These are phyloP conservation scores for Dipodascus geniculatus DNA, from an alignment of 805 yeast genomes.

Conservation along the genomic window DNA sequence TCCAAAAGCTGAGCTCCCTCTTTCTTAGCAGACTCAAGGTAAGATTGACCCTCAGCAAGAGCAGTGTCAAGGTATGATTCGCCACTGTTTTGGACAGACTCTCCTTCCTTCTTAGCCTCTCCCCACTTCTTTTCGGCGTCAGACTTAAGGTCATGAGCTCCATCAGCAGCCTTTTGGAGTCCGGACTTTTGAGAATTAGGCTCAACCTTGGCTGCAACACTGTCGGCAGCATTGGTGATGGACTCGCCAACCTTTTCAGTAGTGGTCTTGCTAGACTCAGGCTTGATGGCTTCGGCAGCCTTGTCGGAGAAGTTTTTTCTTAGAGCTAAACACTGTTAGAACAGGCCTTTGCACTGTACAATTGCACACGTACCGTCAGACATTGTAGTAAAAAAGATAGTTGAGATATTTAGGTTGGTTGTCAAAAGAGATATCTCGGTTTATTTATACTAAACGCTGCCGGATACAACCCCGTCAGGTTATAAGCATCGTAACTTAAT, in stretches of 20 bases:
- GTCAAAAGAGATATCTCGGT: too few species aligned
- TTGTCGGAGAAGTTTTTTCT: conserved; percentile 72
- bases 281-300: conserved; percentile 52
- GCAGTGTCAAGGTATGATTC: conserved; percentile 32
- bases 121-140: conserved; percentile 31
- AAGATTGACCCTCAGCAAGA: conserved; percentile 28
- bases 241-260: conserved; percentile 59
- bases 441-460: too few species aligned
- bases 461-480: too few species aligned
- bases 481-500: too few species aligned
- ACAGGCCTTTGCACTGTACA: conserved; percentile 1
- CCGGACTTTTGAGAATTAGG: conserved; percentile 61
- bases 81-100: conserved; percentile 30
- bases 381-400: conserved; percentile 3
- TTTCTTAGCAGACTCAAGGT: conserved; percentile 44
- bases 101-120: conserved; percentile 8
- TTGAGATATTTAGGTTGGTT: too few species aligned
- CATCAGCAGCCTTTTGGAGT: conserved; percentile 57
- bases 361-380: conserved; percentile 2
- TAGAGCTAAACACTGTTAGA: conserved; percentile 28
- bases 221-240: conserved; percentile 56
- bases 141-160: conserved; percentile 42
- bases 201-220: conserved; percentile 42
- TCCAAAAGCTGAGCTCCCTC: conserved; percentile 15
- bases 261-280: conserved; percentile 56